Base-by-base conservation (phyloP, 495 filamentous ascomycete species). In the Emericellopsis terricola region DNA sequence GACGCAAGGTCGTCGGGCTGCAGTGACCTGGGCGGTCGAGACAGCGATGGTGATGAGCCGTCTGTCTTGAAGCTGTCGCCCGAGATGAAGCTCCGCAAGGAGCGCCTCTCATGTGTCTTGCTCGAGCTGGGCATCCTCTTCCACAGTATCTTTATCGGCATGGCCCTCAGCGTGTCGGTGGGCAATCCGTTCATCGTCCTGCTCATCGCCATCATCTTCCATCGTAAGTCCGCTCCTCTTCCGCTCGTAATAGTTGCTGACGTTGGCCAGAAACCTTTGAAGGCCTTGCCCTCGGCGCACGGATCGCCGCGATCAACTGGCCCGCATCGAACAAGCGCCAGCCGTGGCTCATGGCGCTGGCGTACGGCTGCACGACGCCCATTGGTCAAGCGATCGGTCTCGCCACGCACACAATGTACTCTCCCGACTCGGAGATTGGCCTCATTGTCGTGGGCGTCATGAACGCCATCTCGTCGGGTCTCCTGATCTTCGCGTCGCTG, bases 261-360 rank as follows among this genome's bases (percentile, higher is more conserved):
- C 29, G 15, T 21, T 6, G 8, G 5, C 3, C 9, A 39, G 52
- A 59, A 46, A 55, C 56, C 31, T 65, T 65, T 31, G 65, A 70
- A 45, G 65, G 65, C 16, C 47, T 70, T 9, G 65, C 65, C 7
- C 59, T 70, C 1, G 65, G 65, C 13, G 57, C 60, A 15, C 59
- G 65, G 7, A 70, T 70, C 28, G 64, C 65, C 6, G 45, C 49
- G 1, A 34, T 66, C 8, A 32, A 48, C 2, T 57, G 54, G 47
- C 39, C 46, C 14, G 38, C 44, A 35, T 38, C 2, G 44, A 51
- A 24, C 63, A 32, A 41, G 27, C n/a, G n/a, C n/a, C 60, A 29
- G 71, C 77, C 76, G n/a, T 80, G 75, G 75, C 55, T 79, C 27
- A 81, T 81, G 76, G 69, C 63, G n/a, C 52, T 76, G 6, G 73